These are phyloP conservation scores for Dendrocalamus latiflorus DNA, from an alignment of 202 grass and related monocot species.

Conservation along the genomic window DNA sequence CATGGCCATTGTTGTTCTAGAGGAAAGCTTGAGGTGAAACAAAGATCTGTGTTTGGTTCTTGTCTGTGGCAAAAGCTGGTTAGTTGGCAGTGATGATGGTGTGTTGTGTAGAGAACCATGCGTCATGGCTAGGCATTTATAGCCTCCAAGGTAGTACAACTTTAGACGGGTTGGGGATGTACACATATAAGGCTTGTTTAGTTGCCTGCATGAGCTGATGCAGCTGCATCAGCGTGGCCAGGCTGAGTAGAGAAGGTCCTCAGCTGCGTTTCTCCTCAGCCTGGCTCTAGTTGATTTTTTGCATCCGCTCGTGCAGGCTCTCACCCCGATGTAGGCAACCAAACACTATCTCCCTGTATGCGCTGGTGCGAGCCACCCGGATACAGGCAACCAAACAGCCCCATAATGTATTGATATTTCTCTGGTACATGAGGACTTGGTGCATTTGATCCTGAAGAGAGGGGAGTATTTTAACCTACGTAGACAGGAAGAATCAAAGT, in stretches of 20 bases:
- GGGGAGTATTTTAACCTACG: constrained; percentile 58
- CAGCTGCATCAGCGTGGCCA: too few species aligned
- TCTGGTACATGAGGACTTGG: constrained; percentile 32
- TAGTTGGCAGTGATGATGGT: constrained; percentile 22
- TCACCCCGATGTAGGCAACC: too few species aligned
- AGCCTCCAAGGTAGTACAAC: constrained; percentile 35
- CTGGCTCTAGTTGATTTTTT: too few species aligned
- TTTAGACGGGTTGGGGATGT: constrained; percentile 20
- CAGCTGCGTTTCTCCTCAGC: too few species aligned
- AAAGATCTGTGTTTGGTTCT: neutral
- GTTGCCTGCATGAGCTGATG: too few species aligned
- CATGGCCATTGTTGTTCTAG: constrained; percentile 45
- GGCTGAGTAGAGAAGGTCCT: too few species aligned
- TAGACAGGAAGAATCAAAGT: constrained; percentile 86
- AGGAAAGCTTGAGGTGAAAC: constrained; percentile 17
- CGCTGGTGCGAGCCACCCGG: too few species aligned
- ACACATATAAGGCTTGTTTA: too few species aligned
- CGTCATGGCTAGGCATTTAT: constrained; percentile 67
- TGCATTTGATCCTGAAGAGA: constrained; percentile 33
- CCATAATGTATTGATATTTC: constrained; percentile 47
- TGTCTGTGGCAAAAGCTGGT: constrained; percentile 11
- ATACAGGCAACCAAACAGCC: too few species aligned
- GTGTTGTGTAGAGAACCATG: constrained; percentile 62
- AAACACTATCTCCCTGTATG: too few species aligned
- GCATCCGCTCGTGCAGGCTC: too few species aligned